A percentile compares a stretch with the other conserved stretches of the same genome.
Conservation (phyloP, 2,329 filamentous ascomycete species). For the Arthrinium phaeospermum region DNA sequence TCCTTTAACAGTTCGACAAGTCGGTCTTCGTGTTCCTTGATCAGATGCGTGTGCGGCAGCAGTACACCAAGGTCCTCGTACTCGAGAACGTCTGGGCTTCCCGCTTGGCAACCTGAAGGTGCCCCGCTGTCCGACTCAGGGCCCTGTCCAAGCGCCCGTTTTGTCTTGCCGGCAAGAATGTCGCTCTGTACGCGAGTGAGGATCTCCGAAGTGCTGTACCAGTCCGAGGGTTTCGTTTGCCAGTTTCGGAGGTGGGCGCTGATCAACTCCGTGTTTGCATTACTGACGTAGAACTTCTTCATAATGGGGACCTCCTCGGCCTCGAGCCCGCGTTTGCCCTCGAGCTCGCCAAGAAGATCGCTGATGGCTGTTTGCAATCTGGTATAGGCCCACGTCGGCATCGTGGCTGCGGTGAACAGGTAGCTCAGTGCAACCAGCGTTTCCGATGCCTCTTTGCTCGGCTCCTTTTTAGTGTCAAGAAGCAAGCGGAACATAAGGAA, state of each 20-base stretch:
- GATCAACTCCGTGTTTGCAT: neutral
- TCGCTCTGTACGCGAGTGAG: neutral
- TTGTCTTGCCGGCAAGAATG: neutral
- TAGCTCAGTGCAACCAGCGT: neutral
- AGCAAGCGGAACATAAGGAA: constrained; percentile 30
- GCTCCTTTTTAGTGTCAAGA: neutral
- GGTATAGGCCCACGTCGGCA: neutral
- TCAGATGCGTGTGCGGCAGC: neutral
- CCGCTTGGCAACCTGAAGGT: neutral
- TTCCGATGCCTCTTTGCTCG: neutral
- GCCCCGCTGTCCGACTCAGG: neutral
- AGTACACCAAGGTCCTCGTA: neutral
- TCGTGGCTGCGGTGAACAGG: neutral
- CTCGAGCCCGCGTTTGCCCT: neutral
- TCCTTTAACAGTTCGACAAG: constrained; percentile 24
- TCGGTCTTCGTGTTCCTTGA: constrained; percentile 18
- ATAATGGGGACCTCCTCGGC: neutral
- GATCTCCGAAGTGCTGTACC: neutral
- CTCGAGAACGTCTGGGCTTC: neutral
- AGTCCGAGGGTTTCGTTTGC: neutral
- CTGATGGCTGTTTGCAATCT: neutral
- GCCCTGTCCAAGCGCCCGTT: neutral
- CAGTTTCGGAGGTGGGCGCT: neutral
- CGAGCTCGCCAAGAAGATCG: neutral
- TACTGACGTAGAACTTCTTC: neutral